A percentile compares a stretch with the other conserved stretches of the same genome.
phyloP scores from a whole-genome alignment of 495 filamentous ascomycete genomes.

The Clohesyomyces aquaticus region DNA sequence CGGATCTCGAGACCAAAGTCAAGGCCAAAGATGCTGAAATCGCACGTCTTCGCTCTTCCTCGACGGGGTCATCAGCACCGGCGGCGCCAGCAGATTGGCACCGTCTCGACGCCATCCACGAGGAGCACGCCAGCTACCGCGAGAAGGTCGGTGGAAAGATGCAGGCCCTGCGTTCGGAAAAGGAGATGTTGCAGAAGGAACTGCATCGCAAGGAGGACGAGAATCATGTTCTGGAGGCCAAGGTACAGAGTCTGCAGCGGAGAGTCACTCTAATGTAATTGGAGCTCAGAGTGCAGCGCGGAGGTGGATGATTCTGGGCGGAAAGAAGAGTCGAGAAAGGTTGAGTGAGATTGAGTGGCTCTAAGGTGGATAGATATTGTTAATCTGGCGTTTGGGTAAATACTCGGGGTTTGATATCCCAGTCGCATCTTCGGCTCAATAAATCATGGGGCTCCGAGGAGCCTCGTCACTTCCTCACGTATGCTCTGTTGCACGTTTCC shows the following conservation, averaged over 20 bases:
- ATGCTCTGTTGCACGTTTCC: no score
- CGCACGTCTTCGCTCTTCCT: slow-evolving; percentile 8
- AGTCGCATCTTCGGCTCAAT: not conserved
- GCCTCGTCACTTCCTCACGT: not conserved
- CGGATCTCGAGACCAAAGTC: slow-evolving; percentile 28
- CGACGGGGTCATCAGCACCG: not conserved
- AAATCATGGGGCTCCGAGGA: not conserved
- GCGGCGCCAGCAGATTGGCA: slow-evolving; percentile 13
- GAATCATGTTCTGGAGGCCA: slow-evolving; percentile 36
- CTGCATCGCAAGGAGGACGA: slow-evolving; percentile 42
- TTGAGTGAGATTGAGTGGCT: slow-evolving; percentile 30
- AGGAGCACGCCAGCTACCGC: slow-evolving; percentile 34
- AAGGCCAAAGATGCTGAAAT: slow-evolving; percentile 36
- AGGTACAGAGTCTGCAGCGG: slow-evolving; percentile 37
- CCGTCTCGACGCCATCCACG: slow-evolving; percentile 37
- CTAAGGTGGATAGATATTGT: not conserved
- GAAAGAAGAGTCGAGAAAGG: slow-evolving; percentile 17
- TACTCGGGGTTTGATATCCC: slow-evolving; percentile 2
- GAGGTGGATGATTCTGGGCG: slow-evolving; percentile 19
- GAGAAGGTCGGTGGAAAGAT: slow-evolving; percentile 39
- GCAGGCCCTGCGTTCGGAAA: slow-evolving; percentile 39
- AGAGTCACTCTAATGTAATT: slow-evolving; percentile 22
- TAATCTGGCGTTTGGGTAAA: not conserved
- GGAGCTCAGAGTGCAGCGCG: not conserved
- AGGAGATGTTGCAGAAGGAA: slow-evolving; percentile 40